These are phyloP conservation scores for Pestalotiopsis fici DNA, from an alignment of 2,329 filamentous ascomycete genomes.

Conservation along the genomic window DNA sequence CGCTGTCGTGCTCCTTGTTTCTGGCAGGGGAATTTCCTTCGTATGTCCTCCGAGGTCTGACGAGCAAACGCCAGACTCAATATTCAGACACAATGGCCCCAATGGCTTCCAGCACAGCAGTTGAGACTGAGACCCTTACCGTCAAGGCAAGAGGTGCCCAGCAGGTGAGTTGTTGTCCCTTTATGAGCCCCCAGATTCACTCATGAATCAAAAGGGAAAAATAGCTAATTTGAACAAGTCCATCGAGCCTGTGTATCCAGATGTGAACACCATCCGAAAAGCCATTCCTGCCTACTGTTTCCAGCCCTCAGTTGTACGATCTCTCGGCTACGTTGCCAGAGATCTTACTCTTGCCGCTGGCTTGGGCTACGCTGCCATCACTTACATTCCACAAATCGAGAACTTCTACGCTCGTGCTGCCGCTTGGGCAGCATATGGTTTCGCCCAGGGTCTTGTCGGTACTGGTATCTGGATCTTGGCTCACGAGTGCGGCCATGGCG, in stretches of 20 bases:
- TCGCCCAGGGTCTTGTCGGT: conserved; percentile 64
- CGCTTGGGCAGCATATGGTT: conserved; percentile 62
- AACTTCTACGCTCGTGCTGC: conserved; percentile 41
- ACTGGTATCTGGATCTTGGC: conserved; percentile 72
- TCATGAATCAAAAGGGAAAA: neutral
- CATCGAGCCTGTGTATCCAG: conserved; percentile 35
- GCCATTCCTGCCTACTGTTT: conserved; percentile 66
- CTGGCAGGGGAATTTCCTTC: neutral
- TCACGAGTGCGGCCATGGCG: conserved; percentile 71
- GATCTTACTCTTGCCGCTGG: conserved; percentile 51
- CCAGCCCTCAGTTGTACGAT: conserved; percentile 51
- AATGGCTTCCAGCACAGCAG: conserved; percentile 3
- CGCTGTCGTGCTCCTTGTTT: neutral
- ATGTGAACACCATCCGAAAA: conserved; percentile 48
- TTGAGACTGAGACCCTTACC: neutral
- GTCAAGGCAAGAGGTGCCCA: conserved; percentile 7
- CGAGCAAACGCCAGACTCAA: neutral
- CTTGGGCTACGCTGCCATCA: conserved; percentile 52
- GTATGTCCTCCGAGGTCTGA: conserved; percentile 1
- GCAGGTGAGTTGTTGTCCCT: neutral
- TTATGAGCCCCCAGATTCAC: neutral
- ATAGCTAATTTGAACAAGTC: neutral
- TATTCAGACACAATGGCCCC: neutral
- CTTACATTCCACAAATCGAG: conserved; percentile 53
- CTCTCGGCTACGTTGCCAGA: conserved; percentile 56